Percentiles rank a stretch among this genome's conserved stretches.
These are phyloP conservation scores for Coemansia sp. DNA, from an alignment of 192 early-diverging fungal genomes.

Conservation along the genomic window DNA sequence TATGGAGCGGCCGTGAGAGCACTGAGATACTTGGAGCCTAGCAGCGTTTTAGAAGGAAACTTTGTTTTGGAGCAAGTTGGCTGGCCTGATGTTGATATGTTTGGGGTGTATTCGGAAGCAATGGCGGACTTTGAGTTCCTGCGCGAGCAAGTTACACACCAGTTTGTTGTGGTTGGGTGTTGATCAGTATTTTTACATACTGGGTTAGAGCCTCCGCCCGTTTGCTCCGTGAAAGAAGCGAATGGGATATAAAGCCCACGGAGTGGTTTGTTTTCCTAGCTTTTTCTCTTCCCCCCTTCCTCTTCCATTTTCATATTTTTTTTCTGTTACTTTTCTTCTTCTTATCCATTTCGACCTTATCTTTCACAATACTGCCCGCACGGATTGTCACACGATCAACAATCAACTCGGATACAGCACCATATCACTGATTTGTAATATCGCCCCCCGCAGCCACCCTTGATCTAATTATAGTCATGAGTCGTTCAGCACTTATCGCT, in stretches of 20 bases:
- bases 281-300: background rate
- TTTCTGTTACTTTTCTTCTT: slow-evolving; percentile 6
- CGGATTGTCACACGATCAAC: background rate
- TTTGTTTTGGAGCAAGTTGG: slow-evolving; percentile 22
- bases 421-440: slow-evolving; percentile 14
- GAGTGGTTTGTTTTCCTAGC: background rate
- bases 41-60: background rate
- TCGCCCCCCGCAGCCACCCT: background rate
- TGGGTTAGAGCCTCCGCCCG: background rate
- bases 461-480: slow-evolving; percentile 9
- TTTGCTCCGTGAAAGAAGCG: background rate
- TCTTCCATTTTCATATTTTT: background rate
- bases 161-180: background rate
- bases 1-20: slow-evolving; percentile 44
- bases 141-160: slow-evolving; percentile 13
- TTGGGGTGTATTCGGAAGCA: slow-evolving; percentile 23
- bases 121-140: slow-evolving; percentile 40
- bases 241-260: background rate
- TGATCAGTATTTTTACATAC: background rate
- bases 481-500: slow-evolving; percentile 11
- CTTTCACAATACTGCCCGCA: background rate
- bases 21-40: background rate
- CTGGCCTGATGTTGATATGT: slow-evolving; percentile 10
- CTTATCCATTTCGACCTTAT: slow-evolving; percentile 9
- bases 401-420: slow-evolving; percentile 27